Percentiles rank a stretch among this genome's conserved stretches.
Conservation (phyloP, 768 basidiomycete species). For the Rhodocollybia butyracea region DNA sequence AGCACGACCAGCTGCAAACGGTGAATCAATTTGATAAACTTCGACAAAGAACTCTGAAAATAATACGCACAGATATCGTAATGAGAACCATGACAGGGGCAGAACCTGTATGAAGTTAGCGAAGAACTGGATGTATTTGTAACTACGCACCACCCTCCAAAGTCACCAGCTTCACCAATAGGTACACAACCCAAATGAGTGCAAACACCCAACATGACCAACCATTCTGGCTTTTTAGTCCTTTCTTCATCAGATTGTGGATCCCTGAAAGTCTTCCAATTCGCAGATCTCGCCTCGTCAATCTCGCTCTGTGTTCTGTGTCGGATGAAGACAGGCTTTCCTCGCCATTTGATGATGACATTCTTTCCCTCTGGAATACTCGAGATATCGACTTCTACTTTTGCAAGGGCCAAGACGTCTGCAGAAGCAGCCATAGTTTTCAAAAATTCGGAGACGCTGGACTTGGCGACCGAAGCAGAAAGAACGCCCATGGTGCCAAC, state of each 20-base stretch:
- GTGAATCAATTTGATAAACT: neutral
- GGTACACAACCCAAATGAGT: conserved; percentile 99
- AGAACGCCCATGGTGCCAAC: conserved; percentile 90
- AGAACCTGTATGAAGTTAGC: conserved; percentile 58
- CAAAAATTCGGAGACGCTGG: conserved; percentile 89
- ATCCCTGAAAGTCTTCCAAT: conserved; percentile 89
- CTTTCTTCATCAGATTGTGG: conserved; percentile 88
- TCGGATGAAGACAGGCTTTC: conserved; percentile 99
- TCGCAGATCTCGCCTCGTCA: conserved; percentile 79
- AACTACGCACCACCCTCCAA: conserved; percentile 86
- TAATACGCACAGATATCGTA: conserved; percentile 83
- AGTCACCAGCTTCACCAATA: conserved; percentile 96
- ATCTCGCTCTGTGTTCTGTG: conserved; percentile 92
- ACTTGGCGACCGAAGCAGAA: conserved; percentile 92
- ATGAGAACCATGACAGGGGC: conserved; percentile 98
- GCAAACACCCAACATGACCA: conserved; percentile 90
- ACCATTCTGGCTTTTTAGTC: conserved; percentile 94
- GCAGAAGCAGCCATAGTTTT: conserved; percentile 96
- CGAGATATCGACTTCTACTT: conserved; percentile 91
- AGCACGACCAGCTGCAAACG: conserved; percentile 75
- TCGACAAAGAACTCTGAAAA: neutral
- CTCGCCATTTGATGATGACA: conserved; percentile 97
- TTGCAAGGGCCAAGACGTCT: conserved; percentile 96
- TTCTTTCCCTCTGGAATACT: conserved; percentile 97
- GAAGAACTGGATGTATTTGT: neutral